Base-by-base conservation (phyloP, 345 rosid genomes). In the Eucalyptus dawsonii region DNA sequence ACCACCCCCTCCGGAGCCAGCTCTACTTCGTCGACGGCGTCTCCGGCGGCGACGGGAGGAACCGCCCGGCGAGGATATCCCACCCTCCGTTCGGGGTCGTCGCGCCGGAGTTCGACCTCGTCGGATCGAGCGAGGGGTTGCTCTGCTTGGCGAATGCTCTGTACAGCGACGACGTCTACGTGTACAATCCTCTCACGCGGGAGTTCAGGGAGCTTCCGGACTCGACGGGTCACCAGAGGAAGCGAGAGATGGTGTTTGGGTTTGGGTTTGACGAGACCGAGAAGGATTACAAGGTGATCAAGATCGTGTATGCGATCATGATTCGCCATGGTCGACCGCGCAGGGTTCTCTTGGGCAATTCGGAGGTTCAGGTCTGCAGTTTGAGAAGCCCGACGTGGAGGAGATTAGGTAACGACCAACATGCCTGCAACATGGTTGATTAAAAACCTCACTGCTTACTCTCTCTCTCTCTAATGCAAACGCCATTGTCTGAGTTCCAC, bases 91-190 rank as follows among this genome's bases (percentile, higher is more conserved):
- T 93, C 83, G 76, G 90, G 31, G 56, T 91, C 29, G 80, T 88
- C 81, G 92, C 92, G 91, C 92, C 94, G 5, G 95, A 95, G 86
- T 95, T 96, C 15, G 92, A 92, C 56, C 91, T 93, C 3, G 91
- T 95, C 4, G 96, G 97, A 3, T 94, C 96, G 14, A 94, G 97
- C 89, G 93, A 94, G 80, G 97, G 98, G 53, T 92, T 94, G 90
- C 91, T 95, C 9, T 94, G 95, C 90, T 50, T 95, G 58, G 91
- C 93, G 19, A 94, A 96, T 93, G 91, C 94, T 4, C 90, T 92
- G 14, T 90, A 90, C 89, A 91, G 91, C 60, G 93, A 93, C 40
- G 65, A 93, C 40, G 65, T 93, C 19, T 94, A 90, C 88, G 86
- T 95, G 49, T 95, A 92, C 92, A 96, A 96, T 88, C 97, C 97